Base-by-base conservation (phyloP, 2,329 filamentous ascomycete species). In the Claviceps sp. region DNA sequence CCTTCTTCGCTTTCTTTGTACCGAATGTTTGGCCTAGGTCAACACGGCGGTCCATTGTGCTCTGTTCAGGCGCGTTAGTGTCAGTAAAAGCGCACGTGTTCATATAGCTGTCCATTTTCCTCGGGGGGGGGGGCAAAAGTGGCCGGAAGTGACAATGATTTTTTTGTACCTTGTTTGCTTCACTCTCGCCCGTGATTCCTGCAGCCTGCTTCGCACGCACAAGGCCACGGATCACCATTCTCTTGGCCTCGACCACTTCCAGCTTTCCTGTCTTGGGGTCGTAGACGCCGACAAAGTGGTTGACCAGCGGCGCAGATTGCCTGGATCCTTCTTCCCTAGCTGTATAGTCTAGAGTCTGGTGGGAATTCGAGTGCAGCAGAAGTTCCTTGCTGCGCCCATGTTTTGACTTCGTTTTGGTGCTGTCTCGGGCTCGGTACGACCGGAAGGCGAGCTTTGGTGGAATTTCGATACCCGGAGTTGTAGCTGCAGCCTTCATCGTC, bases 1-100 rank as follows among this genome's bases (percentile, higher is more conserved):
- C 84, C 69, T 90, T 91, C 73, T 83, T 85, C 22, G 87, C 85
- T 68, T 90, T 91, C 71, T 87, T 89, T 26, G 86, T 91, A 64
- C 88, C 88, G 61, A 94, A 94, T 36, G 84, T 81, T 59, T 86
- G 77, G 42, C 85, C 86, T 13, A 94, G 79, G 2, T 83, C 79
- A 59, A 81, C 83, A 58, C 79, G 79, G 62, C 78, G 77, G 29
- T 83, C 78, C 59, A 76, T 70, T 60, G 76, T 77, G 45, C 71
- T 77, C 79, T 83, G 58, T 17, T 29, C 7, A 53, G 39, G 39
- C 47, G 36, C 17, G 55, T 68, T 65, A 57, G 63, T 40, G 50
- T 34, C n/a, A 37, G 11, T 29, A 22, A 22, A 34, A 39, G 37
- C 47, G 16, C 9, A 45, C 6, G 7, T 5, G 9, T 11, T n/a